Conservation (phyloP, 306 rosid species). For the Dryas drummondii region DNA sequence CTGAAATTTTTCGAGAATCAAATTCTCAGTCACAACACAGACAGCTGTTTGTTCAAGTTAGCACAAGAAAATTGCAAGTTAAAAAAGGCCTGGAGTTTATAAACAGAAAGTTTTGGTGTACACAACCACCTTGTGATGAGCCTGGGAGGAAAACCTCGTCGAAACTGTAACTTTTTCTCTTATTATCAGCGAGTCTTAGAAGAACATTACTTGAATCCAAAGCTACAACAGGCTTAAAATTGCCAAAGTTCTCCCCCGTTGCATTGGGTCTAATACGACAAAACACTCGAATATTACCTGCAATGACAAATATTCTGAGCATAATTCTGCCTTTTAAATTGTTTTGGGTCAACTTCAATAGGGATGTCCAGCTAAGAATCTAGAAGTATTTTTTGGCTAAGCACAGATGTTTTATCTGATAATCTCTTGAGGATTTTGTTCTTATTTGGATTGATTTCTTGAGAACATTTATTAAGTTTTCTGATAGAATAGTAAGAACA, state of each 20-base stretch:
- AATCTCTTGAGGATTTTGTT: too few relatives aligned
- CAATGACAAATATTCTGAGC: constrained; percentile 11
- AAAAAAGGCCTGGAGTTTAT: background rate
- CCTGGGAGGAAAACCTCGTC: constrained; percentile 39
- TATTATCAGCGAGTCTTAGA: constrained; percentile 27
- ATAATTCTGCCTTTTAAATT: constrained; percentile 5
- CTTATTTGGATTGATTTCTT: too few relatives aligned
- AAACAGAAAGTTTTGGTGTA: constrained; percentile 6
- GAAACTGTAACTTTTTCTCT: constrained; percentile 36
- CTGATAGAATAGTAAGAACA: background rate
- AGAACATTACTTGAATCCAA: constrained; percentile 35
- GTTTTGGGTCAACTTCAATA: background rate
- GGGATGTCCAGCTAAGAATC: background rate
- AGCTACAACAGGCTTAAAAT: constrained; percentile 17
- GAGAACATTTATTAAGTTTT: background rate
- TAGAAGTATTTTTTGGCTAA: too few relatives aligned
- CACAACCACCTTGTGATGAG: constrained; percentile 41
- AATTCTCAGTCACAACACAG: constrained; percentile 4
- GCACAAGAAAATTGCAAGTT: background rate
- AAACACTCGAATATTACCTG: constrained; percentile 44
- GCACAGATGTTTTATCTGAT: too few relatives aligned
- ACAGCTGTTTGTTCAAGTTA: background rate
- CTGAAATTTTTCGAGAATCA: constrained; percentile 22
- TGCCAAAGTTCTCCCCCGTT: constrained; percentile 31
- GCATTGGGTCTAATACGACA: constrained; percentile 39